Evolutionary conservation across 75 land plant species (phyloP), one percentile per base, ranked within the genome.

Genomic region (Larix kaempferi): DNA sequence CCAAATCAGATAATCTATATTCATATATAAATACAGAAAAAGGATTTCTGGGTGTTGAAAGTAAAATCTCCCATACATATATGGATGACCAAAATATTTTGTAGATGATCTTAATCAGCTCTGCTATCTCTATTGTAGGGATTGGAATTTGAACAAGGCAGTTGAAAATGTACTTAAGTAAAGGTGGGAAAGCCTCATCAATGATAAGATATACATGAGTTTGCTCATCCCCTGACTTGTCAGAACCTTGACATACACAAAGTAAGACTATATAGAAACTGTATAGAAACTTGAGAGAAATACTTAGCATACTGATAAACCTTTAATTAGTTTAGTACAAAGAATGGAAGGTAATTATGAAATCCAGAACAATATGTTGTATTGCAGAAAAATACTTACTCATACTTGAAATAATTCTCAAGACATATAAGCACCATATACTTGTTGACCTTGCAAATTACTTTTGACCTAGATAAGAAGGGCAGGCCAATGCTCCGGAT

Each of bases 21-120:
- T 56, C 78, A 61, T 8, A 27, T 17, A 80, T 44, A 60, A 75
- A 72, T 61, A 59, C 41, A 63, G 27, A n/a, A 65, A 78, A 22
- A 19, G 26, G 14, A 2, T 17, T 10, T 60, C 27, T 35, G 13
- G 22, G 23, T 54, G 25, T 29, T 56, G n/a, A 35, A 76, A 22
- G 19, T 17, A 25, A 58, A 59, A 73, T 15, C 19, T n/a, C 74
- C 37, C 99, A 52, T 91, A 98, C 99, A 83, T 98, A 98, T 77
- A 97, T 86, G 52, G 98, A 92, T 58, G 99, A 98, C 99, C 99
- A 98, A 84, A 98, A 98, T 29, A 98, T 93, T 89, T 98, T 98
- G 86, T 93, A 95, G 64, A 94, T 91, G 49, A 98, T 91, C 85
- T 98, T 98, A 78, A 98, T 89, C 19, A 95, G 78, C 69, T 98